Evolutionary conservation across 2,329 filamentous ascomycete genomes (phyloP), one percentile per base, ranked within the genome.

Genomic region (Penicillium fuscoglaucum): DNA sequence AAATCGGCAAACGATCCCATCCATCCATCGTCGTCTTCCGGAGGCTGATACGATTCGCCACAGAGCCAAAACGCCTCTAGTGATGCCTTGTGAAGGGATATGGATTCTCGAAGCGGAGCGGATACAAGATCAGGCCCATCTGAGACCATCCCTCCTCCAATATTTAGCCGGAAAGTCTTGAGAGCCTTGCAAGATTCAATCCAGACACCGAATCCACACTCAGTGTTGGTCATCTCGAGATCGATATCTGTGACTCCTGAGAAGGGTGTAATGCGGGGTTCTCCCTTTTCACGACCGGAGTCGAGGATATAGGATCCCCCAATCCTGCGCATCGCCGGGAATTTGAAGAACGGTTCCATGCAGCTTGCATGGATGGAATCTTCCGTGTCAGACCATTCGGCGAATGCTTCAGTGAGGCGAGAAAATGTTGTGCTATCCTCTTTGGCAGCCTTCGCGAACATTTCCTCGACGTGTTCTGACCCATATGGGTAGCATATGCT

Each of bases 281-380:
- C 13, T 15, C 43, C 19, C 4, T 9, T 4, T 4, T 54, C 26
- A 4, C 44, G 17, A 29, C 2, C 15, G 19, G 1, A 29, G 12
- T 54, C 52, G 8, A 31, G 3, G 0, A 54, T 48, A 13, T 15
- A 15, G 0, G n/a, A 12, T 48, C 52, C 52, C 29, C 21, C 33
- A 29, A 54, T n/a, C 28, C 28, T 48, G 33, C 52, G 52, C 33
- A 54, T 31, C 1, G 43, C 28, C 3, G 52, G 43, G 12, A 54
- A 54, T 13, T 29, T 48, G 43, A 54, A 54, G 26, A 54, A 48
- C 4, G 52, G 52, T n/a, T 54, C 33, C 52, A 54, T 39, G n/a
- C 17, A 48, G 31, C 26, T 29, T 40, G 52, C 24, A 19, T 29
- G 12, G 4, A 48, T 21, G 8, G 12, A 8, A n/a, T 45, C 4